Base-by-base conservation (phyloP, 2,329 filamentous ascomycete species). In the Colletotrichum trifolii region DNA sequence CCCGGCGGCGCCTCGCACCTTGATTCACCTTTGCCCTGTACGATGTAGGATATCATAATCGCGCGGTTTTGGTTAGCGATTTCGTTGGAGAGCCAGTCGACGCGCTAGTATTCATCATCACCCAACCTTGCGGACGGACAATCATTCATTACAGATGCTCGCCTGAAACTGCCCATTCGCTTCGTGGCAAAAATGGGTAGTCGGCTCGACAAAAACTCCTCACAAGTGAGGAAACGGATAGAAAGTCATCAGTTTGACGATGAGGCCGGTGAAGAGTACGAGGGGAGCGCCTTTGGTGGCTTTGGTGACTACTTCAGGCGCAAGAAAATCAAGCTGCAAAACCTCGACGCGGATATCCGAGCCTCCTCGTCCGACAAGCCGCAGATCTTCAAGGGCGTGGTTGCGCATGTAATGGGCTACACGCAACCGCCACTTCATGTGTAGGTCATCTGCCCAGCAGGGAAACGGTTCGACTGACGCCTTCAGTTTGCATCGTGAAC, bases 241-340 rank as follows among this genome's bases (percentile, higher is more conserved):
- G 84, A 88, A 59, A 73, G 73, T 13, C 88, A 97, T 77, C 86
- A 83, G 2, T 98, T 97, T 75, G 83, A 90, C 2, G 85, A 91
- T 72, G 59, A 97, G 75, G 86, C 86, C 33, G 95, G 96, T 62
- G 95, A 98, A 63, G 96, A 99, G 76, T 99, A 99, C 76, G 89
- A 90, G 64, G 87, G 84, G 2, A 97, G 94, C 68, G 87, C 87
- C 56, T 99, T 98, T 77, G 93, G 93, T 34, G 95, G 94, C 8
- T 96, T 98, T 72, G 79, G 84, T 33, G 95, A 98, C 73, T 99
- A 98, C 77, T 96, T 97, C 75, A 87, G 94, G 54, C 90, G 94
- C 60, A 99, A 99, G 82, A 97, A 97, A 83, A 89, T 97, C 77
- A 99, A 99, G 75, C 85, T 99, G 4, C 96, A 98, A 77, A 99